These are phyloP conservation scores for Sodiomyces alkalinus DNA, from an alignment of 2,329 filamentous ascomycete genomes.

Conservation along the genomic window DNA sequence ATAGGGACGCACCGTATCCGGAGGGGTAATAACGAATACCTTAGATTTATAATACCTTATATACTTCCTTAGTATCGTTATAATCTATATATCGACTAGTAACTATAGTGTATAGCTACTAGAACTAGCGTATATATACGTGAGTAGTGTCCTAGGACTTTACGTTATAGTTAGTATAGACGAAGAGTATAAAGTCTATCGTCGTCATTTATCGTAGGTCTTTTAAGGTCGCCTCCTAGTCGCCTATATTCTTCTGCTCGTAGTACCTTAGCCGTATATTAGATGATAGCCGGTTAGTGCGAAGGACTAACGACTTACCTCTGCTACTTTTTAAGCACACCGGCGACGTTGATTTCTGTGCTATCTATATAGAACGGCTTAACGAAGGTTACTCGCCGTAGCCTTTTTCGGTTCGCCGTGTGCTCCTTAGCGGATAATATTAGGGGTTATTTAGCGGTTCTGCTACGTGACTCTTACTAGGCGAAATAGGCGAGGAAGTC, in stretches of 20 bases:
- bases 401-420: slow-evolving; percentile 7
- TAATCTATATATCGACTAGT: slow-evolving; percentile 10
- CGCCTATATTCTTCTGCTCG: slow-evolving; percentile 8
- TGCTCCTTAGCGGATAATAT: slow-evolving; percentile 10
- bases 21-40: no score
- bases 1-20: no score
- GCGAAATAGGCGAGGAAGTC: slow-evolving; percentile 6
- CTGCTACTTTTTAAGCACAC: slow-evolving; percentile 11
- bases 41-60: no score
- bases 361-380: slow-evolving; percentile 9
- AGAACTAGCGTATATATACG: slow-evolving; percentile 13
- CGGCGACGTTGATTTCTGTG: slow-evolving; percentile 11
- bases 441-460: slow-evolving; percentile 2
- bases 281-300: no score
- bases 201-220: slow-evolving; percentile 7
- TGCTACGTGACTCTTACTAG: neutral
- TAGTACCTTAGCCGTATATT: slow-evolving; percentile 6
- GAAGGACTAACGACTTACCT: no score
- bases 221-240: slow-evolving; percentile 9
- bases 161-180: slow-evolving; percentile 11
- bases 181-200: slow-evolving; percentile 13
- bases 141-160: slow-evolving; percentile 9
- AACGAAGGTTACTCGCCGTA: slow-evolving; percentile 9
- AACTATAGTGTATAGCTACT: slow-evolving; percentile 12
- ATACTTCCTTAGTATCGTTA: slow-evolving; percentile 12